Conservation (phyloP, 192 early-diverging fungal species). For the Backusella macrospora region DNA sequence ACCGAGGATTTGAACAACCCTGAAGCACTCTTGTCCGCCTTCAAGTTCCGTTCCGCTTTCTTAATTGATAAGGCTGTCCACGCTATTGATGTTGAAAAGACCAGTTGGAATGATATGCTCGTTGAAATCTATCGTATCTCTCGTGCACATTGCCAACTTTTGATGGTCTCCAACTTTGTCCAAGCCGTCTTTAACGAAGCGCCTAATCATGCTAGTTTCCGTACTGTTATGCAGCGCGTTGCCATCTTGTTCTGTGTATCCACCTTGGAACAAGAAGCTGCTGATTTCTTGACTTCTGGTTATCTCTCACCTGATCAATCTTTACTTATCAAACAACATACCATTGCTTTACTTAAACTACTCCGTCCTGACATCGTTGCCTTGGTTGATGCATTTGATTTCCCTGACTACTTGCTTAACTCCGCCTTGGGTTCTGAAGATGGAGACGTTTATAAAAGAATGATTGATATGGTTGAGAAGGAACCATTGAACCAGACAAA, state of each 20-base stretch:
- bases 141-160: conserved; percentile 77
- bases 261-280: conserved; percentile 67
- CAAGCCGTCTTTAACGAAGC: conserved; percentile 50
- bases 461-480: conserved; percentile 69
- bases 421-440: conserved; percentile 74
- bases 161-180: conserved; percentile 74
- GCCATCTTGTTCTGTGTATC: conserved; percentile 58
- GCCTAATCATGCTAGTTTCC: conserved; percentile 39
- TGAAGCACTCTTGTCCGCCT: conserved; percentile 62
- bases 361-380: conserved; percentile 79
- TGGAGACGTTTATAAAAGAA: conserved; percentile 76
- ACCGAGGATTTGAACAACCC: conserved; percentile 56
- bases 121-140: conserved; percentile 73
- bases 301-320: conserved; percentile 56
- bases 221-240: conserved; percentile 47
- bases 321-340: conserved; percentile 49
- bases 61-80: conserved; percentile 66
- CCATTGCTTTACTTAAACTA: conserved; percentile 58
- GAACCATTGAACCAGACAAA: conserved; percentile 73
- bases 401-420: conserved; percentile 78
- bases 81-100: conserved; percentile 57
- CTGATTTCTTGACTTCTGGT: conserved; percentile 61
- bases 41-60: conserved; percentile 65
- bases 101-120: conserved; percentile 73
- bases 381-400: conserved; percentile 77